Base-by-base conservation (phyloP, 1,284 basidiomycete genomes). In the Neolentinus lepideus region DNA sequence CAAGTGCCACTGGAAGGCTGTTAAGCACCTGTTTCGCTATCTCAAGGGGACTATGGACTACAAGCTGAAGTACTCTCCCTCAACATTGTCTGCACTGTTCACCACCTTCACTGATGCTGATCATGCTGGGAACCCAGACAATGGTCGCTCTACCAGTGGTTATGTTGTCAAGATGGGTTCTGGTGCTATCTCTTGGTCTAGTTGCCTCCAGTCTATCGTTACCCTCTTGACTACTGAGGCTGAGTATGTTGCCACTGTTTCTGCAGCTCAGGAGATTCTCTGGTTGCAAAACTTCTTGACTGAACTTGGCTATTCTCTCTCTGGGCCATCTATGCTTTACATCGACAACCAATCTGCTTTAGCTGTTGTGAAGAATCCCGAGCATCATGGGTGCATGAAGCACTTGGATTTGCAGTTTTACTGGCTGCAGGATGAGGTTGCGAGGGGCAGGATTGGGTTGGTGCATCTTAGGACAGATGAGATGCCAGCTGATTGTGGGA, bases 141-240 rank as follows among this genome's bases (percentile, higher is more conserved):
- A 56, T 33, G 54, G 61, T 0, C 55, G 56, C 11, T 67, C 66
- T 4, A 69, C 61, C n/a, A 53, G 55, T 35, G 67, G 65, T 2
- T 66, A 56, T 51, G 54, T 64, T 1, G 14, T 67, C 14, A 59
- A 54, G 21, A 56, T 67, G 29, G 61, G 60, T 24, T 62, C 62
- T 3, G 67, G 65, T 19, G 64, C 68, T 21, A 61, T 76, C 35
- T 63, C 62, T 24, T 78, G 75, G 75, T 55, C 54, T 19, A 69
- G 66, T 3, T 62, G 64, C 25, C 62, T 68, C 8, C 76, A 79
- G 58, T 2, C 56, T 1, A 62, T 65, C 9, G 66, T 72, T 10
- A 61, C 75, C 0, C 58, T 66, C 0, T 77, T 75, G 1, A 71
- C 71, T 0, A 70, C 68, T 1, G 73, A 76, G 55, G 69, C 74